Evolutionary conservation across 2,329 filamentous ascomycete species (phyloP), one percentile per base, ranked within the genome.

Genomic region (Talaromyces sp.): DNA sequence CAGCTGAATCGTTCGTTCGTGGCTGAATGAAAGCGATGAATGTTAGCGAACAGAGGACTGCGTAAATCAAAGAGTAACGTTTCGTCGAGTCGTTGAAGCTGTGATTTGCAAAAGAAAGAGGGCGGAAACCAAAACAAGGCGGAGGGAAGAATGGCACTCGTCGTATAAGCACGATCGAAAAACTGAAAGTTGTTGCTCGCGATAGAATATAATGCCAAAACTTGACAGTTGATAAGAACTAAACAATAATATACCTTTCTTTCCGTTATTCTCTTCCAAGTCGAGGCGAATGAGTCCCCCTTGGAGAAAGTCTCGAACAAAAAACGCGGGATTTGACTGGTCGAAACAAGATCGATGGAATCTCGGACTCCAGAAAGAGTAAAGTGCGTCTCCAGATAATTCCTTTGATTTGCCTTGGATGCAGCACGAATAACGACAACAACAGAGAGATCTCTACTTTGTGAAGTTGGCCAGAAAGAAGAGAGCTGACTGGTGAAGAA

Each of bases 331-430:
- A 63, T 45, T 45, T 57, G 37, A 45, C 47, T 47, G 50, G 61
- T 63, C 41, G 25, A 49, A 52, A 57, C 13, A 41, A 45, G 25
- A 37, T 56, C 39, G 49, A 41, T n/a, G 52, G 41, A 49, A 57
- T 63, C 37, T 57, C 50, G 37, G 27, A 39, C 61, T 17, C 56
- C 41, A 63, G 39, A 47, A 57, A 63, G 19, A 63, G 50, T 25
- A 31, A 49, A 61, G 59, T 43, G 59, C 15, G 5, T 47, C 25
- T 39, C n/a, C 47, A 25, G 52, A 37, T 15, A 56, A 25, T 39
- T 37, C 52, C 33, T 56, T 56, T 56, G 33, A 22, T 37, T 22
- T 56, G 33, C 49, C 45, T 27, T 54, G 27, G 10, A 54, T 19
- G 22, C 13, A 41, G 35, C 49, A 37, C 49, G 19, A 52, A 11